phyloP scores from a whole-genome alignment of 768 basidiomycete species.

The Boletus tylopilopsis region DNA sequence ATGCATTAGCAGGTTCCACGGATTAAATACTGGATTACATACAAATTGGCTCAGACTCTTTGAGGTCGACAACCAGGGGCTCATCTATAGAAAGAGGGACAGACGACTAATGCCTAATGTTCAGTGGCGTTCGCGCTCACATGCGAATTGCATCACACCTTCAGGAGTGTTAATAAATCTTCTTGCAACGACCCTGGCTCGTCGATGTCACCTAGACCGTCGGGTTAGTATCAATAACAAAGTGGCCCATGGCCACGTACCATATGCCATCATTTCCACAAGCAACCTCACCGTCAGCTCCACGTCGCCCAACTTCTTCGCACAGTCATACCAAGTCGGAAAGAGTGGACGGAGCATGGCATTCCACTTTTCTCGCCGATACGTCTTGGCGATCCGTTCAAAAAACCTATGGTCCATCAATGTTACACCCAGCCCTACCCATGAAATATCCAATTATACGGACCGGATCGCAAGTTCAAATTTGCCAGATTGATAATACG shows the following conservation, averaged over 20 bases:
- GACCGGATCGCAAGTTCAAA: constrained; percentile 87
- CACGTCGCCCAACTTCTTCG: constrained; percentile 71
- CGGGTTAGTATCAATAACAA: background rate
- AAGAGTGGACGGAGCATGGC: constrained; percentile 71
- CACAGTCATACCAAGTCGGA: constrained; percentile 78
- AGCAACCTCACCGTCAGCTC: constrained; percentile 73
- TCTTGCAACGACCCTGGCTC: constrained; percentile 55
- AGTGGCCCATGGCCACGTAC: constrained; percentile 35
- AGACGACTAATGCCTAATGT: constrained; percentile 51
- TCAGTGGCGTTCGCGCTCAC: background rate
- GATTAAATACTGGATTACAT: constrained; percentile 22
- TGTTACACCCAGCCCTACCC: background rate
- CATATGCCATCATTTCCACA: constrained; percentile 79
- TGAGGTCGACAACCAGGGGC: constrained; percentile 57
- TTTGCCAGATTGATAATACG: constrained; percentile 76
- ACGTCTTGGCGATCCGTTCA: constrained; percentile 86
- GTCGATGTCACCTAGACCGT: constrained; percentile 40
- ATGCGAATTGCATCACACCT: constrained; percentile 40
- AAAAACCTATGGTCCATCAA: constrained; percentile 60
- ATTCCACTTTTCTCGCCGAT: constrained; percentile 82
- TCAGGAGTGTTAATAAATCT: constrained; percentile 68
- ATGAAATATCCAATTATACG: background rate
- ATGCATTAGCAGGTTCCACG: constrained; percentile 3
- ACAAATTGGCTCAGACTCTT: constrained; percentile 64
- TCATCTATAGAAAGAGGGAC: constrained; percentile 57